phyloP scores from a whole-genome alignment of 305 asterid genomes.

The Lippia alba region DNA sequence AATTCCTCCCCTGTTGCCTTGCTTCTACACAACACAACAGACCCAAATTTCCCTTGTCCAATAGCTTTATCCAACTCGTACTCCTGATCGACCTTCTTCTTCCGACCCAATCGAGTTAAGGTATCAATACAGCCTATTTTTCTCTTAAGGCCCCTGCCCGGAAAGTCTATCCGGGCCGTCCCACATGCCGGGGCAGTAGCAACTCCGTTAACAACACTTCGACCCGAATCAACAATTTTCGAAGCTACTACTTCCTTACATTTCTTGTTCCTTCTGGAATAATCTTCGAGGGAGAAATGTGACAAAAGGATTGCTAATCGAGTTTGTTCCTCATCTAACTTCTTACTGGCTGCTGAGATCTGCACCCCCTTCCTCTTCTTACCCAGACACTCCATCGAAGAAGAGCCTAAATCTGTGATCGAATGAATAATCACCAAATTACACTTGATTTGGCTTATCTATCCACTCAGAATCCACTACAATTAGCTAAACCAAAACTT shows the following conservation, averaged over 20 bases:
- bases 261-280: constrained; percentile 75
- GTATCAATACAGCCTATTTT: constrained; percentile 88
- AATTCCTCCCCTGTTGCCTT: constrained; percentile 72
- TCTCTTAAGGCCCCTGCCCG: constrained; percentile 81
- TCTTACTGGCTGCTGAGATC: constrained; percentile 43
- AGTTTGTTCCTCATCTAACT: constrained; percentile 41
- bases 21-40: constrained; percentile 67
- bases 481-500: constrained; percentile 26
- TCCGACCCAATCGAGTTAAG: constrained; percentile 77
- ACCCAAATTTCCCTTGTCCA: constrained; percentile 84
- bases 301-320: constrained; percentile 53
- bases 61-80: constrained; percentile 62
- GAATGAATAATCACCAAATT: constrained; percentile 27
- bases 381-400: constrained; percentile 73
- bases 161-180: constrained; percentile 48
- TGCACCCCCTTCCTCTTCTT: constrained; percentile 81
- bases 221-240: constrained; percentile 45
- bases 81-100: constrained; percentile 77
- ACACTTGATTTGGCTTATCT: constrained; percentile 26
- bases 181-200: constrained; percentile 83
- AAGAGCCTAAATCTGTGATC: constrained; percentile 27
- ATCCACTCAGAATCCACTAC: not conserved
- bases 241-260: constrained; percentile 63
- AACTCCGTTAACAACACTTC: constrained; percentile 64
- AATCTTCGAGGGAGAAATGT: constrained; percentile 77